A percentile compares a stretch with the other conserved stretches of the same genome.
Evolutionary conservation across 495 filamentous ascomycete genomes (phyloP).

Genomic region (Neurospora intermedia): DNA sequence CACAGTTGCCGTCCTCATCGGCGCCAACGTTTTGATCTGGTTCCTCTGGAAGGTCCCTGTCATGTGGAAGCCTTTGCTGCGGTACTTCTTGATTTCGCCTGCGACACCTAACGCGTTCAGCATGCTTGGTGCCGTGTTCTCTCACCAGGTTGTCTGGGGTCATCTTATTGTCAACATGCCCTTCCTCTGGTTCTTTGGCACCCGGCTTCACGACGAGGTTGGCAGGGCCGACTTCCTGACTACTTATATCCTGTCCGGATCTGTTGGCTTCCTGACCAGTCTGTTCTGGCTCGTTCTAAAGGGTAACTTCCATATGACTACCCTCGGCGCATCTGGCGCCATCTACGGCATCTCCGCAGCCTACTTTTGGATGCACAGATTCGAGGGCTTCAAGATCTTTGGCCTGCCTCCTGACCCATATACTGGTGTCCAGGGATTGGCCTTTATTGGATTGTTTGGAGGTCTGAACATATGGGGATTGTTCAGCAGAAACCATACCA

Average conservation of each 20-base stretch:
- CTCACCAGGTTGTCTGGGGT: slow-evolving; percentile 50
- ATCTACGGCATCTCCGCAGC: slow-evolving; percentile 56
- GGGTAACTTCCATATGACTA: slow-evolving; percentile 21
- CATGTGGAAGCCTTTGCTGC: slow-evolving; percentile 64
- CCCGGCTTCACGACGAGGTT: slow-evolving; percentile 67
- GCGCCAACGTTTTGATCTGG: slow-evolving; percentile 51
- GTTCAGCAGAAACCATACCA: slow-evolving; percentile 19
- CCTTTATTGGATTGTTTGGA: slow-evolving; percentile 36
- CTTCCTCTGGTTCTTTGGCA: slow-evolving; percentile 40
- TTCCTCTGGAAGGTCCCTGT: slow-evolving; percentile 57
- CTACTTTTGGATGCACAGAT: slow-evolving; percentile 55
- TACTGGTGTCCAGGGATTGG: slow-evolving; percentile 38
- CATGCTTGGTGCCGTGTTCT: slow-evolving; percentile 64
- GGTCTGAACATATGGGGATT: slow-evolving; percentile 37
- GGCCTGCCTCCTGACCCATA: slow-evolving; percentile 41
- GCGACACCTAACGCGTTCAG: slow-evolving; percentile 54
- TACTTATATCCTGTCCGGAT: slow-evolving; percentile 60
- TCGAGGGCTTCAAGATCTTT: slow-evolving; percentile 39
- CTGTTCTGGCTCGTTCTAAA: slow-evolving; percentile 48
- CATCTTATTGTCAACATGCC: slow-evolving; percentile 69
- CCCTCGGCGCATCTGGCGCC: slow-evolving; percentile 66
- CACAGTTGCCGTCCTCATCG: slow-evolving; percentile 58
- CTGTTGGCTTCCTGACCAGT: slow-evolving; percentile 52
- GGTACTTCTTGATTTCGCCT: slow-evolving; percentile 62
- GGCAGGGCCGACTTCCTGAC: slow-evolving; percentile 77